Evolutionary conservation across 495 filamentous ascomycete genomes (phyloP), one percentile per base, ranked within the genome.

Genomic region (Hyaloscypha finlandica): DNA sequence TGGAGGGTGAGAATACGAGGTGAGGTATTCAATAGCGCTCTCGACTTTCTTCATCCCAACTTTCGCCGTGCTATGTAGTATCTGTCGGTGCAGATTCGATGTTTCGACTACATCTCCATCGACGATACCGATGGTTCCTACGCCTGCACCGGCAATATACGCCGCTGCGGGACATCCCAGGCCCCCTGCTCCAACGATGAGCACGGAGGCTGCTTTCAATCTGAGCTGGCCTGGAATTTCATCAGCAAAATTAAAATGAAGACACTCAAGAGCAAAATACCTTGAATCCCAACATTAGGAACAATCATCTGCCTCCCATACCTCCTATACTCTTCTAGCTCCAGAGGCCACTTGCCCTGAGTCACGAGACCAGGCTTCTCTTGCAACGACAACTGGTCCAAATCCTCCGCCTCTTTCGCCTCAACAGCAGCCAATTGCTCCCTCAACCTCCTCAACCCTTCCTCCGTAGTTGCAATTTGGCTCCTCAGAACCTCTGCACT

Each of bases 221-320:
- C 83, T 84, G 2, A 96, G 83, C 80, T 99, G 95, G 11, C 91
- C 92, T 93, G 55, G 9, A 29, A 25, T 32, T 59, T 57, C 22
- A 70, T 39, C 30, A 48, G 60, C 59, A 20, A 37, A 45, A 48
- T 12, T 6, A 37, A 37, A 8, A 8, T 37, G 6, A 12, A 37
- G 12, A 37, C 12, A 37, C 6, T 12, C 12, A 59, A 8, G 60
- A 42, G 57, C 25, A 37, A 68, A 56, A 14, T 30, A 90, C 92
- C 92, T 75, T 87, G 81, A 31, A 97, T 81, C 3, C 94, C 94
- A 66, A 99, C 82, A 65, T 91, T 86, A 0, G 93, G 89, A 45
- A 99, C 84, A 54, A 97, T 94, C 81, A 99, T 90, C 77, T 99
- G 95, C 51, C 95, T 83, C 5, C 92, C 93, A 80, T 99, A 99